Evolutionary conservation across 106 monocot species (phyloP).

Genomic region (Dendrobium huoshanense): DNA sequence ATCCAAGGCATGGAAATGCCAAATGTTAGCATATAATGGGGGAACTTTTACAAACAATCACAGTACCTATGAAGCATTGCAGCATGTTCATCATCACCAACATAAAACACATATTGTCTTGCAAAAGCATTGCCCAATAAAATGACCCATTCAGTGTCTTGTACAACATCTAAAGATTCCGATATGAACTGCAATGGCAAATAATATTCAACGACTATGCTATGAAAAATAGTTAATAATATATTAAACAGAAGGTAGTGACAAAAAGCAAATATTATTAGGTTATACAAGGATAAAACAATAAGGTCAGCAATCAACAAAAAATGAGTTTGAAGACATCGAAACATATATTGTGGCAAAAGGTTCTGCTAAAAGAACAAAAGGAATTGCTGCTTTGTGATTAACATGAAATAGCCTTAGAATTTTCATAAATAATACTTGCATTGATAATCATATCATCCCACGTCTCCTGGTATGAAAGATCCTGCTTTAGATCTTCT

Average conservation of each 20-base stretch:
- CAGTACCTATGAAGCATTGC: constrained; percentile 91
- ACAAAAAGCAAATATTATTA: neutral
- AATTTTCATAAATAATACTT: constrained; percentile 28
- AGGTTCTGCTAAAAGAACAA: neutral
- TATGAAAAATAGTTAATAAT: neutral
- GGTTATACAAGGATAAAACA: neutral
- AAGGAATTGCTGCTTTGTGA: neutral
- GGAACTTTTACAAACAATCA: neutral
- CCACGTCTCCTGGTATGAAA: constrained; percentile 88
- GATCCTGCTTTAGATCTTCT: constrained; percentile 84
- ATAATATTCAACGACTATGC: neutral
- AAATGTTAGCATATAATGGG: neutral
- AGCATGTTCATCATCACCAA: constrained; percentile 62
- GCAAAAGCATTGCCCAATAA: constrained; percentile 86
- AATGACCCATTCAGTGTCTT: constrained; percentile 71
- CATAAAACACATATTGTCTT: constrained; percentile 73
- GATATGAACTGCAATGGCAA: constrained; percentile 68
- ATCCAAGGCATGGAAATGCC: neutral
- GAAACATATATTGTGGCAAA: neutral
- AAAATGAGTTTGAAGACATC: neutral
- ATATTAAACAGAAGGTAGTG: neutral
- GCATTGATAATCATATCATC: constrained; percentile 95
- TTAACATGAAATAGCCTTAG: neutral
- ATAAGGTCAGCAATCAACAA: neutral
- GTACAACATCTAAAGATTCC: constrained; percentile 92